These are phyloP conservation scores for Imleria badia DNA, from an alignment of 768 basidiomycete species.

Conservation along the genomic window DNA sequence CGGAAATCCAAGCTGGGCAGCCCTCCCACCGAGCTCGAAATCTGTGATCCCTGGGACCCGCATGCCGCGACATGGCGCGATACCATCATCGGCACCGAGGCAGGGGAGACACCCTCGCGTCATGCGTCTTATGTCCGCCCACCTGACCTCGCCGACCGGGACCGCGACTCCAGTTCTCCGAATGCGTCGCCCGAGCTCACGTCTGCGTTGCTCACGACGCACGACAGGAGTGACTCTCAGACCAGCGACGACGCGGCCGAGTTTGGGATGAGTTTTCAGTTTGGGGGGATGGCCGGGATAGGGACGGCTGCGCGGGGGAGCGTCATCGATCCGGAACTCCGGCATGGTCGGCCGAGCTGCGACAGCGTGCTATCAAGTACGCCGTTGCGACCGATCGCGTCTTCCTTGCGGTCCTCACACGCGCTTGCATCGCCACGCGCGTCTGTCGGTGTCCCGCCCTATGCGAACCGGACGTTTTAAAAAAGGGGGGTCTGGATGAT, in stretches of 20 bases:
- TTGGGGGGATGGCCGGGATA: constrained; percentile 44
- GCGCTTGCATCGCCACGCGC: not conserved
- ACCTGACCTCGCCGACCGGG: not conserved
- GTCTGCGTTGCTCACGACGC: constrained; percentile 33
- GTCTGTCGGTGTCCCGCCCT: not conserved
- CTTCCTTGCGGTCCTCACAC: constrained; percentile 8
- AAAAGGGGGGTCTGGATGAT: not conserved
- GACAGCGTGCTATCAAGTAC: constrained; percentile 2
- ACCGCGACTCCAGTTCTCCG: constrained; percentile 18
- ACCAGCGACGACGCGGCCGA: constrained; percentile 19
- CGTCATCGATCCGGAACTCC: constrained; percentile 17
- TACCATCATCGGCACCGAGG: constrained; percentile 30
- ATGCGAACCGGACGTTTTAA: constrained; percentile 11
- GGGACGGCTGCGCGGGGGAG: constrained; percentile 43
- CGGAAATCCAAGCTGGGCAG: constrained; percentile 3
- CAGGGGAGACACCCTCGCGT: constrained; percentile 10
- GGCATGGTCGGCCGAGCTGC: constrained; percentile 10
- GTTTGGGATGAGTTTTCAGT: constrained; percentile 15
- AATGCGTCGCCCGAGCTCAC: constrained; percentile 28
- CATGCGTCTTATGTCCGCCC: constrained; percentile 13
- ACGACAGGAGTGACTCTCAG: constrained; percentile 23
- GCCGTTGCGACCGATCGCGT: constrained; percentile 3
- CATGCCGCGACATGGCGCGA: constrained; percentile 26
- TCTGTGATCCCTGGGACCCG: constrained; percentile 26
- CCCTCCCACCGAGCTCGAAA: constrained; percentile 1